Evolutionary conservation across 2,329 filamentous ascomycete species (phyloP), one percentile per base, ranked within the genome.

Genomic region (Alternaria ventricosa): DNA sequence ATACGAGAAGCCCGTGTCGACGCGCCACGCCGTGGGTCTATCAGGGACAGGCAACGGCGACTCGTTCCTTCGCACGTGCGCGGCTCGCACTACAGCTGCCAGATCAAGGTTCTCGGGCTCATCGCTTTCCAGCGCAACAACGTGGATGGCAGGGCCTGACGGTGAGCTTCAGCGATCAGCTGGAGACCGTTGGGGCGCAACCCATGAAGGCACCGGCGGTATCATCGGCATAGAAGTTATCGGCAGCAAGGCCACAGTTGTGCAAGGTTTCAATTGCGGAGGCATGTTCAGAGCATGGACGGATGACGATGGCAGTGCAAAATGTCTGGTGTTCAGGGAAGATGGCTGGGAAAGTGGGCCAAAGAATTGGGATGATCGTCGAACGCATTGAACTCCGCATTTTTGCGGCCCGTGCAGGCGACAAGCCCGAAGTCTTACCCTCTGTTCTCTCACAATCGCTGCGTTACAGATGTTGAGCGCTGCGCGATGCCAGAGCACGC

Each of bases 1-100:
- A 15, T 12, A n/a, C 12, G 60, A 57, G 36, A 66, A 67, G 49
- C 33, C 54, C 6, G 33, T 36, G 18, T 30, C 33, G 7, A 55
- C 66, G 71, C 76, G 74, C 65, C 78, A 81, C 53, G 82, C 82
- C 4, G 76, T 87, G 75, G 92, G 86, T 0, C 82, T 93, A 10
- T 95, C 92, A 0, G 92, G 92, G 1, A 95, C 93, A 0, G 94
- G 94, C 0, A 97, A 97, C 71, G 94, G 94, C 0, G 94, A 97
- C 79, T 93, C 92, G 0, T 97, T 97, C 77, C 84, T 97, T 15
- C 89, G 93, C 5, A 82, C 88, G 3, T 87, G 85, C 13, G 93
- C 93, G 1, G 88, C 87, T 0, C 88, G 92, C 30, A 94, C 92
- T 0, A 88, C 90, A 0, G 90, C 88, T 2, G 88, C 92, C 1